Evolutionary conservation across 768 basidiomycete species (phyloP), one percentile per base, ranked within the genome.

Genomic region (Hemileccinum rubropunctum): DNA sequence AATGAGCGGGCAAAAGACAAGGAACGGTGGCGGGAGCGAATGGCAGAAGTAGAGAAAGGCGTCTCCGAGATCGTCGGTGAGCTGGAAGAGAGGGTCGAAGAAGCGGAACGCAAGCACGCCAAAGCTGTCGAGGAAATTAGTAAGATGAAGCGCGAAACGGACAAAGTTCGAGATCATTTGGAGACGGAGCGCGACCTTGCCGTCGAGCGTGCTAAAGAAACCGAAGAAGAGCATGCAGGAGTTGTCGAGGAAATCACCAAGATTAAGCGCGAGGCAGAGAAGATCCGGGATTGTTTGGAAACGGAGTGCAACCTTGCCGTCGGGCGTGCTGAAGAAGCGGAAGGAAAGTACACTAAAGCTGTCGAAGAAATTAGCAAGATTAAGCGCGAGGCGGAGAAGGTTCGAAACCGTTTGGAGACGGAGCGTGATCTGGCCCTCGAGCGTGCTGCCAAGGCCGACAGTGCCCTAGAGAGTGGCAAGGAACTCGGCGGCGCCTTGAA

Each of bases 401-500:
- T 41, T 34, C 47, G 47, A 7, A 14, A 20, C 11, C 47, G 21
- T 41, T 34, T 48, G 11, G 47, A 48, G 34, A 41, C 12, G 28
- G 47, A 48, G 13, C 47, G 47, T 9, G 48, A 48, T n/a, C 48
- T 48, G 28, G 48, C 48, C 12, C 41, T 42, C 9, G 48, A 50
- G 17, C 49, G 49, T 30, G 82, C 81, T 0, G 73, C 74, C 53
- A 84, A 84, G 58, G 85, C 84, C 0, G 87, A 90, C 57, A 71
- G 65, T 23, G 77, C 79, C 12, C 69, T 90, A 44, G 84, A 82
- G 62, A 78, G 71, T 46, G 84, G 78, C 33, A 77, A 78, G 53
- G 89, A 89, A 40, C 73, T 89, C 1, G 88, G 86, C 2, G 78
- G 79, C 0, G 84, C 84, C 45, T 60, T 89, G 48, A 77, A 75